Conservation (phyloP, 208 protist genomes). For the Trypanosoma caninum region DNA sequence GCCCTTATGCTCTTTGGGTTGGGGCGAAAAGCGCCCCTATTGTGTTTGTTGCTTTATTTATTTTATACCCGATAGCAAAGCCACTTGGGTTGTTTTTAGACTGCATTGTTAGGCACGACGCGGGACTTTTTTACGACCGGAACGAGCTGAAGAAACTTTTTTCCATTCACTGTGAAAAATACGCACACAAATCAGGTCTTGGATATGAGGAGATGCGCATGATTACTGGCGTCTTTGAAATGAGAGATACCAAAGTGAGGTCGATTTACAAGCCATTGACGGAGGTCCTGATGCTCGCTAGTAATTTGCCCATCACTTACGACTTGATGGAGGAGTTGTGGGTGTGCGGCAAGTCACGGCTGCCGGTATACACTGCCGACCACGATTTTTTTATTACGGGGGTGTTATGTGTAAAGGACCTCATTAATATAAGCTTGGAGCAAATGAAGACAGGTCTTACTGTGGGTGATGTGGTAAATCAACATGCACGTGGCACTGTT, state of each 20-base stretch:
- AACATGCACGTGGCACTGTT: constrained; percentile 54
- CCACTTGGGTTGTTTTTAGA: constrained; percentile 74
- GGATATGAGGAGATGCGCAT: constrained; percentile 63
- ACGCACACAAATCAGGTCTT: constrained; percentile 58
- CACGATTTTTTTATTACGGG: constrained; percentile 47
- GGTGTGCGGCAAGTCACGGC: constrained; percentile 66
- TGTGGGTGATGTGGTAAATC: constrained; percentile 47
- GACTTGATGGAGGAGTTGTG: constrained; percentile 54
- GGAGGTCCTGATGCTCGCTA: constrained; percentile 51
- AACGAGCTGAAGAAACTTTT: constrained; percentile 79
- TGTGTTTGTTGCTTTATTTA: constrained; percentile 55
- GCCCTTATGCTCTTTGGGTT: constrained; percentile 57
- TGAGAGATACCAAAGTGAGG: constrained; percentile 47
- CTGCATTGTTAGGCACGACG: constrained; percentile 64
- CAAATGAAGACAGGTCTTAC: constrained; percentile 31
- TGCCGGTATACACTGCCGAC: constrained; percentile 53
- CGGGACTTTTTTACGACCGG: constrained; percentile 72
- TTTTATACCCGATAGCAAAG: constrained; percentile 70
- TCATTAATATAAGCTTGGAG: constrained; percentile 44
- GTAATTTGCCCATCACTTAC: constrained; percentile 27
- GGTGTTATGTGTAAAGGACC: constrained; percentile 71
- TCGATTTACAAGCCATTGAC: constrained; percentile 58
- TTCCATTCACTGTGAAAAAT: constrained; percentile 71
- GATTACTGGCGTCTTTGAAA: constrained; percentile 74
- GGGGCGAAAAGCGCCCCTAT: constrained; percentile 49